A percentile compares a stretch with the other conserved stretches of the same genome.
These are phyloP conservation scores for Salix viminalis DNA, from an alignment of 345 rosid genomes.

Conservation along the genomic window DNA sequence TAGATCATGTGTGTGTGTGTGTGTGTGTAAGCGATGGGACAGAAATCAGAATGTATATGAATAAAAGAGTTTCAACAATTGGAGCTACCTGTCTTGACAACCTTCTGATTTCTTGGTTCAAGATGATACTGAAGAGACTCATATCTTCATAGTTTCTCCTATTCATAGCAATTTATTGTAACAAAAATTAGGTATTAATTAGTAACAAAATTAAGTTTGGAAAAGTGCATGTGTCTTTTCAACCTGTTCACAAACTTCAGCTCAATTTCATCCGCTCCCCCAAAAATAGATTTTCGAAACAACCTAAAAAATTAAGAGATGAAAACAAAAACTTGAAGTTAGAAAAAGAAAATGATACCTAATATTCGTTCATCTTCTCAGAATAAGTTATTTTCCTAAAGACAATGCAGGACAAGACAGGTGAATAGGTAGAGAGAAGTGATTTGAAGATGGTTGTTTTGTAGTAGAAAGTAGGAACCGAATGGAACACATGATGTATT, in stretches of 20 bases:
- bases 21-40: neutral
- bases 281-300: slow-evolving; percentile 90
- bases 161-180: slow-evolving; percentile 13
- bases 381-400: neutral
- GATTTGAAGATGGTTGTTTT: neutral
- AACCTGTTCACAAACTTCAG: slow-evolving; percentile 94
- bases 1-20: neutral
- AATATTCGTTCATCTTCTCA: neutral
- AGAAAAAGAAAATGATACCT: slow-evolving; percentile 1
- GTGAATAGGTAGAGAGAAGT: neutral
- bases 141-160: slow-evolving; percentile 91
- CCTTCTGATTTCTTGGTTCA: slow-evolving; percentile 88
- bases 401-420: neutral
- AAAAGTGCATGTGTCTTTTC: neutral
- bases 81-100: slow-evolving; percentile 74
- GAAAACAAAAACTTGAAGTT: neutral
- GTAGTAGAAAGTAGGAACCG: neutral
- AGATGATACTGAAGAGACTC: slow-evolving; percentile 73
- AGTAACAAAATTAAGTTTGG: neutral
- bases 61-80: too few species aligned
- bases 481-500: neutral
- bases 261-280: slow-evolving; percentile 95
- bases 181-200: slow-evolving; percentile 10
- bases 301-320: slow-evolving; percentile 43
- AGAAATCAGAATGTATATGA: neutral